Evolutionary conservation across 148 eudicot genomes (phyloP).

Genomic region (Silene uniflora): DNA sequence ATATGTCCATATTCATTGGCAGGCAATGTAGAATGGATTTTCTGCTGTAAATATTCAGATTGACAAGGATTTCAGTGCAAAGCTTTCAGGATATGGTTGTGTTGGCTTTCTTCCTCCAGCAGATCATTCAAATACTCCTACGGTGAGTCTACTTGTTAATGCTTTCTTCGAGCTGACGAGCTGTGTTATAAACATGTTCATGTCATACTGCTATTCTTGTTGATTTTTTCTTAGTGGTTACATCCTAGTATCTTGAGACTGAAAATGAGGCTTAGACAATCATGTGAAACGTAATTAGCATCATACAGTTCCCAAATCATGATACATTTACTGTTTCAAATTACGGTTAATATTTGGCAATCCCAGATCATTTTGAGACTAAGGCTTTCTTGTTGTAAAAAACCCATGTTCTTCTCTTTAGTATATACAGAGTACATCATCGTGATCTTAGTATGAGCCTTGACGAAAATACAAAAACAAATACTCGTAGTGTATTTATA

Average conservation of each 20-base stretch:
- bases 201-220: not conserved
- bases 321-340: too few species aligned
- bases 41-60: slow-evolving; percentile 91
- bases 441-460: not conserved
- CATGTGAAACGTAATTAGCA: too few species aligned
- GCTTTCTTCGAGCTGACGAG: slow-evolving; percentile 3
- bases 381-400: too few species aligned
- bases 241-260: not conserved
- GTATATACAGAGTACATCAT: too few species aligned
- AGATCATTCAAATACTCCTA: slow-evolving; percentile 43
- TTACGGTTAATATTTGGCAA: too few species aligned
- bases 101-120: slow-evolving; percentile 66
- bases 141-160: slow-evolving; percentile 47
- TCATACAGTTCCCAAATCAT: too few species aligned
- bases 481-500: not conserved
- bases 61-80: slow-evolving; percentile 91
- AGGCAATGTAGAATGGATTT: slow-evolving; percentile 95
- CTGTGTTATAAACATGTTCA: not conserved
- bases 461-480: not conserved
- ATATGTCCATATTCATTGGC: slow-evolving; percentile 15
- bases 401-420: too few species aligned
- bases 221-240: not conserved
- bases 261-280: not conserved
- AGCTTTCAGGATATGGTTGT: slow-evolving; percentile 94
- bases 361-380: too few species aligned